Percentiles rank a stretch among this genome's conserved stretches.
These are phyloP conservation scores for Murraya paniculata DNA, from an alignment of 345 rosid species.

Conservation along the genomic window DNA sequence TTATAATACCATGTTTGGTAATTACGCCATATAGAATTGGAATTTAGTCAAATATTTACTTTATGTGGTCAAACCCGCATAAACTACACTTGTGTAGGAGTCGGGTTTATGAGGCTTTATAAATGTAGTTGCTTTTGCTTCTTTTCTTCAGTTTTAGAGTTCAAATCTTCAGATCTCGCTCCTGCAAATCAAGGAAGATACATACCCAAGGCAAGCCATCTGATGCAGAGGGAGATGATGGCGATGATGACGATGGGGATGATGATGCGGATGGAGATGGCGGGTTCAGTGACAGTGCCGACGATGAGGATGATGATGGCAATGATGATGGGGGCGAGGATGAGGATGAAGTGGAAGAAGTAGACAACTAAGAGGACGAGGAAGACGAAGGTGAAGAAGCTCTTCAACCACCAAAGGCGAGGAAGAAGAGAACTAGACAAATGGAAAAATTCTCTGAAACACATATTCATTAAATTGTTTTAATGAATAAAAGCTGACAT, in stretches of 20 bases:
- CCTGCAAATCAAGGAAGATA: slow-evolving; percentile 27
- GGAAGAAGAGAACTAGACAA: slow-evolving; percentile 65
- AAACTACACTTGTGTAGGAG: too few species aligned
- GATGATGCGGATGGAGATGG: slow-evolving; percentile 35
- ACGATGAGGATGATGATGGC: slow-evolving; percentile 31
- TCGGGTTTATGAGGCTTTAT: too few species aligned
- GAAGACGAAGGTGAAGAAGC: slow-evolving; percentile 81
- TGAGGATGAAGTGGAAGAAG: slow-evolving; percentile 35
- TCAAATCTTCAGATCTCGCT: too few species aligned
- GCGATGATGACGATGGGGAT: slow-evolving; percentile 19
- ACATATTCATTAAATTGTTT: neutral
- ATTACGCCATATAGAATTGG: too few species aligned
- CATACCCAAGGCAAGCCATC: slow-evolving; percentile 31
- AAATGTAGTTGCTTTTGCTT: too few species aligned
- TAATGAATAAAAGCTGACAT: too few species aligned
- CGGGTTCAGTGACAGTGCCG: too few species aligned
- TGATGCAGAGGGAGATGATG: slow-evolving; percentile 62
- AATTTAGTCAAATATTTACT: too few species aligned
- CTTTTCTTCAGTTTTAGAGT: too few species aligned
- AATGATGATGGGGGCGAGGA: slow-evolving; percentile 38
- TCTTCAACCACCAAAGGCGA: slow-evolving; percentile 87
- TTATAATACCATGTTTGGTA: too few species aligned
- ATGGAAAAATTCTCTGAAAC: slow-evolving; percentile 9
- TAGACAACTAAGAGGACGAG: slow-evolving; percentile 45
- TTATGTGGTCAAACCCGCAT: too few species aligned